Base-by-base conservation (phyloP, 176 grass and related monocot species). In the Phyllostachys edulis region DNA sequence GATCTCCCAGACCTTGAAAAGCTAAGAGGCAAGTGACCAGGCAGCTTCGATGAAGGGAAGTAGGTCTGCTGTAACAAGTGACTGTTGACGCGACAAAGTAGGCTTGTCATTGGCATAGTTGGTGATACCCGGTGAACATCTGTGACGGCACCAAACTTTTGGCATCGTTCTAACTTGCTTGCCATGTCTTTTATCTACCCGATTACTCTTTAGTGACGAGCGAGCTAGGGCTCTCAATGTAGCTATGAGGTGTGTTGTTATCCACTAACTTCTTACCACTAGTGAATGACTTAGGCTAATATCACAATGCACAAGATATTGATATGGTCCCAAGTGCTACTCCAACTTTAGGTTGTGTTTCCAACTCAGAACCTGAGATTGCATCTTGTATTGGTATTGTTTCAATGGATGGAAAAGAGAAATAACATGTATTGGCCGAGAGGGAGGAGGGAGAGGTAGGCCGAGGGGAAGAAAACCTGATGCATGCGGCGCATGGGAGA, bases 1-100 rank as follows among this genome's bases (percentile, higher is more conserved):
- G 96, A 98, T 90, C 96, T 98, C 44, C 96, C 93, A 88, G 93
- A 98, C 89, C 90, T 98, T 32, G 96, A 95, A 86, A 98, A 98
- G 76, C 79, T 94, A 64, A 98, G 89, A 77, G 90, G 89, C 55
- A 98, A 95, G 54, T 98, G 86, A 90, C 52, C 9, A 77, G 44
- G 5, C 79, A 50, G 49, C 45, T 62, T 37, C 16, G 5, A 38
- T 75, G 73, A 64, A 72, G 59, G 81, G 32, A 38, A 81, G 29
- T 73, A 91, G 42, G 57, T 49, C 44, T 23, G 14, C 20, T 71
- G 83, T 82, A 82, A 57, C 73, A 86, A 69, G 70, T 85, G 38
- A 81, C 18, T 39, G 10, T 82, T 86, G 38, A 50, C 59, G 21
- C 20, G 12, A 84, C 32, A 24, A 37, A 56, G 36, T 88, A 84